These are phyloP conservation scores for Vitis labrusca DNA, from an alignment of 164 flowering plant species.

Conservation along the genomic window DNA sequence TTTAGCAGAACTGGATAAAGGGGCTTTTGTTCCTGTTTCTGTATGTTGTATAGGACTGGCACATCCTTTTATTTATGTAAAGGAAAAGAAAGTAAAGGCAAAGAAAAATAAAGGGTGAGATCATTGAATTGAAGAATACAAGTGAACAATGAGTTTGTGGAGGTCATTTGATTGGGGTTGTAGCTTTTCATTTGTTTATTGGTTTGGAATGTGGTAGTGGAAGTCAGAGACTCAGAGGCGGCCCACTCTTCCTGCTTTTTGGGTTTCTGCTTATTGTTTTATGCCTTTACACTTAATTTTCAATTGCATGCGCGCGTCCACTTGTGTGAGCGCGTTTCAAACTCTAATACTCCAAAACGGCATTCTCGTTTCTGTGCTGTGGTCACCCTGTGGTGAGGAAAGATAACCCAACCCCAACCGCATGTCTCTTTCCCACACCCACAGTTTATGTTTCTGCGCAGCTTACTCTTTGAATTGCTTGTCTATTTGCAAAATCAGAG, in stretches of 20 bases:
- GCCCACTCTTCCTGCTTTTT: constrained; percentile 43
- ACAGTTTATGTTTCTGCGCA: too few relatives aligned
- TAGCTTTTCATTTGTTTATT: constrained; percentile 19
- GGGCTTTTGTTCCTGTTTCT: constrained; percentile 42
- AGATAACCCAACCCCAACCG: too few relatives aligned
- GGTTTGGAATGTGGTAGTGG: constrained; percentile 48
- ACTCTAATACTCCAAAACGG: too few relatives aligned
- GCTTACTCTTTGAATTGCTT: too few relatives aligned
- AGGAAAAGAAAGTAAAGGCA: neutral
- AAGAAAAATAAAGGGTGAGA: neutral
- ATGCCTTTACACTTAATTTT: too few relatives aligned
- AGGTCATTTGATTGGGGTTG: constrained; percentile 15
- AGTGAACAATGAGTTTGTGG: constrained; percentile 17
- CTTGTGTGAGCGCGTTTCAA: too few relatives aligned
- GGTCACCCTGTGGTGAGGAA: too few relatives aligned
- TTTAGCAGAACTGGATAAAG: constrained; percentile 39
- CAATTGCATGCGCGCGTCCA: neutral
- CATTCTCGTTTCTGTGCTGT: too few relatives aligned
- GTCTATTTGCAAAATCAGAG: too few relatives aligned
- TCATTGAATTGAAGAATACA: constrained; percentile 23
- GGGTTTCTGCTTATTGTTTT: constrained; percentile 20
- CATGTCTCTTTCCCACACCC: too few relatives aligned
- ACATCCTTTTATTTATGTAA: neutral
- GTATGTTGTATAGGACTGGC: constrained; percentile 1
- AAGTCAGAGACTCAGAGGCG: constrained; percentile 42